Percentiles rank a stretch among this genome's conserved stretches.
Conservation (phyloP, 2,329 filamentous ascomycete genomes). For the Penicillium sp. region DNA sequence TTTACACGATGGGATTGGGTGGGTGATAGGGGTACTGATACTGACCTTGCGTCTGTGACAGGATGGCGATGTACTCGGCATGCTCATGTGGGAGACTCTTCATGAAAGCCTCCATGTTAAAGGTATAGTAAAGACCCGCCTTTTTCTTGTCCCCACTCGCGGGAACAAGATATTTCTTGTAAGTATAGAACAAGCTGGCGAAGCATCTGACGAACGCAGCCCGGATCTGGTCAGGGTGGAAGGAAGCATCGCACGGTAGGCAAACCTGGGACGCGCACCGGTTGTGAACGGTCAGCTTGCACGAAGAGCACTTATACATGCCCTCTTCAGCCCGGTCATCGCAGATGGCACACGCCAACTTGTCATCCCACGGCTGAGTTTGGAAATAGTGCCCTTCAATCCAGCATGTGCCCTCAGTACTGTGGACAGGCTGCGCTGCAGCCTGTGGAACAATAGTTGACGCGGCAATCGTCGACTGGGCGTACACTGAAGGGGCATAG, state of each 20-base stretch:
- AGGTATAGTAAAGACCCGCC: constrained; percentile 64
- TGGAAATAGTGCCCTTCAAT: constrained; percentile 55
- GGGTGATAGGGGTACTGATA: background rate
- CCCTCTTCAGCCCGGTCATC: constrained; percentile 64
- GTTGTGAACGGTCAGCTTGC: constrained; percentile 59
- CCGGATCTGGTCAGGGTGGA: constrained; percentile 68
- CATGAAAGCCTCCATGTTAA: constrained; percentile 70
- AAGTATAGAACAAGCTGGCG: constrained; percentile 70
- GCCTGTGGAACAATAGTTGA: constrained; percentile 56
- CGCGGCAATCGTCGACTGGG: constrained; percentile 55
- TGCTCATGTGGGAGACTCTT: constrained; percentile 68
- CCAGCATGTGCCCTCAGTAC: constrained; percentile 49
- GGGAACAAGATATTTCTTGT: constrained; percentile 65
- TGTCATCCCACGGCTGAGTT: constrained; percentile 49
- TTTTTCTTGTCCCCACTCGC: constrained; percentile 66
- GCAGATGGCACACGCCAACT: constrained; percentile 52
- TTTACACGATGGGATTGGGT: background rate
- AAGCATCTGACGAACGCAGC: constrained; percentile 72
- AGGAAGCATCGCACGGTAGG: constrained; percentile 69
- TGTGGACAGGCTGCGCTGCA: constrained; percentile 42
- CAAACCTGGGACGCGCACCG: constrained; percentile 64
- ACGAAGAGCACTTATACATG: constrained; percentile 54
- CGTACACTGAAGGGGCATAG: constrained; percentile 56
- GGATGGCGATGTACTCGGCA: constrained; percentile 64
- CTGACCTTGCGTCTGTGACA: constrained; percentile 67